Percentiles rank a stretch among this genome's conserved stretches.
Evolutionary conservation across 495 filamentous ascomycete genomes (phyloP).

Genomic region (Talaromyces trachyspermus): DNA sequence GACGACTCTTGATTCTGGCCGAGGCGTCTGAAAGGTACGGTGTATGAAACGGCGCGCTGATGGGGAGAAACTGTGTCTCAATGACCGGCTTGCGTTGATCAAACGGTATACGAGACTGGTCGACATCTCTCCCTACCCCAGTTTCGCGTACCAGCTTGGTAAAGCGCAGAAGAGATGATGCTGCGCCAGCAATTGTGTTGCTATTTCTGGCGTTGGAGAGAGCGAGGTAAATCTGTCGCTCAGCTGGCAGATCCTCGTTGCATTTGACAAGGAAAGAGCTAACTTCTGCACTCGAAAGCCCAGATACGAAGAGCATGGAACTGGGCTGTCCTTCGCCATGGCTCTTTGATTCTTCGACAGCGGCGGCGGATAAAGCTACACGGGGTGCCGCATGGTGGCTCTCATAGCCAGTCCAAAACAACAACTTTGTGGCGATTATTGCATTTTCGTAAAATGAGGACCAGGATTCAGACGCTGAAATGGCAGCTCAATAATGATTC

Average conservation of each 20-base stretch:
- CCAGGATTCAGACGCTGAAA: conserved; percentile 16
- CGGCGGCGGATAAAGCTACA: conserved; percentile 1
- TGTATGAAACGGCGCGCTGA: conserved; percentile 15
- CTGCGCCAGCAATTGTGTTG: conserved; percentile 24
- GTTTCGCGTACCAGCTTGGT: conserved; percentile 7
- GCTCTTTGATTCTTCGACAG: conserved; percentile 9
- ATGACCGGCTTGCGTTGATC: conserved; percentile 14
- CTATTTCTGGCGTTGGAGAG: conserved; percentile 22
- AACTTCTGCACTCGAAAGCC: conserved; percentile 24
- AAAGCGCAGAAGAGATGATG: conserved; percentile 15
- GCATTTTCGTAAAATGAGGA: conserved; percentile 13
- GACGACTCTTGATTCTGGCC: neutral
- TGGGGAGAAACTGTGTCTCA: conserved; percentile 19
- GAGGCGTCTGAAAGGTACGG: neutral
- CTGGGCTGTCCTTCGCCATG: conserved; percentile 12
- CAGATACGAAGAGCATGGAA: conserved; percentile 4
- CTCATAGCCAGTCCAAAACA: conserved; percentile 16
- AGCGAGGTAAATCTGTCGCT: conserved; percentile 15
- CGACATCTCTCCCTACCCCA: conserved; percentile 7
- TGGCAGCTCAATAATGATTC: conserved; percentile 16
- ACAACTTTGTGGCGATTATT: conserved; percentile 6
- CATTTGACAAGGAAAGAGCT: conserved; percentile 24
- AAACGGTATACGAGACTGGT: conserved; percentile 17
- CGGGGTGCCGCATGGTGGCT: conserved; percentile 8
- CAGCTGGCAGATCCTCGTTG: conserved; percentile 9